Base-by-base conservation (phyloP, 2,329 filamentous ascomycete species). In the Aspergillus fijiensis region DNA sequence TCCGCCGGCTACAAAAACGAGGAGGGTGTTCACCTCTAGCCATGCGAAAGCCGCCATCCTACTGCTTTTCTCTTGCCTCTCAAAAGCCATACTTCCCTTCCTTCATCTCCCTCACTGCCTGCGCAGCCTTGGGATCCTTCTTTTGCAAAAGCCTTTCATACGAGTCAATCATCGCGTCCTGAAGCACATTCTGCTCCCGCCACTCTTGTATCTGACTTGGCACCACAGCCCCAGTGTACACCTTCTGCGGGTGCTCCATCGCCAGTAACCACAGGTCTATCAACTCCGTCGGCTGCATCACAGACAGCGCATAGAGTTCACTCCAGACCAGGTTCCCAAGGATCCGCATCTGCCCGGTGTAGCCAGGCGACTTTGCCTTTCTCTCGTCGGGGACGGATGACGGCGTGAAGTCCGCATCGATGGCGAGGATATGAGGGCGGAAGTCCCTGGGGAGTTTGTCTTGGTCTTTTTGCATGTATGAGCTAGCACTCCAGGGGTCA, bases 311-410 rank as follows among this genome's bases (percentile, higher is more conserved):
- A 42, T 64, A 71, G 1, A 74, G 49, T 47, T 74, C 71, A 14
- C 67, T 63, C 69, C 72, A 74, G 11, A 74, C 51, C 4, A 74
- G 59, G 25, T 64, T 71, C 19, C 69, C 69, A 12, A 69, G 62
- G 23, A 74, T 66, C 9, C 70, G 70, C 64, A 74, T 66, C 21
- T 66, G 61, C 9, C 70, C 70, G 5, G 45, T 49, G 23, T 67
- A 74, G 2, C 58, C 61, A 1, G 67, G 67, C 1, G 60, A 65
- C 0, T 63, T 48, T 45, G 63, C 64, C 3, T 21, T 21, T 21
- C 21, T 21, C 21, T 21, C 21, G 21, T 60, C 31, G 11, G 49
- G 47, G 2, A 58, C 60, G 5, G 56, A 39, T 2, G 51, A 11
- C 0, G 58, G 50, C 47, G 72, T 62, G 42, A 65, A 73, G 1